Evolutionary conservation across 495 filamentous ascomycete species (phyloP), one percentile per base, ranked within the genome.

Genomic region (Chaetomium fimeti): DNA sequence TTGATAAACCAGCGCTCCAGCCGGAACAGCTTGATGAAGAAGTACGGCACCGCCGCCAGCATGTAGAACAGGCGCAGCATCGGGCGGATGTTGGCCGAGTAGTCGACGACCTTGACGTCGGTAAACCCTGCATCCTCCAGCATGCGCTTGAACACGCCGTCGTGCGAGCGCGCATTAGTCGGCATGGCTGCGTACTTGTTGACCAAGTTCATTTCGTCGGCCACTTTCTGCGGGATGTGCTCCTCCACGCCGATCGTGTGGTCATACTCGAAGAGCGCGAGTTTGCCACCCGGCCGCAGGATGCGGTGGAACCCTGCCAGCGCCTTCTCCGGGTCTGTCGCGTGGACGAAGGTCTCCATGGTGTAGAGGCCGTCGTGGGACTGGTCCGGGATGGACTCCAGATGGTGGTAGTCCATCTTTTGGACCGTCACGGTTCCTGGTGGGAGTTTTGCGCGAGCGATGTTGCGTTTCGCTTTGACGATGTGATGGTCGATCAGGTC

Each of bases 281-380:
- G 38, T 0, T 68, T 66, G 4, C 82, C 82, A 7, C 82, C 83
- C 2, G 83, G 84, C 57, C 74, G 71, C 7, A 86, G 67, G 0
- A 85, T 56, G 29, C 80, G 79, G 68, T 75, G 76, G 68, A 85
- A 86, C 45, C 79, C 75, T 12, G 65, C 57, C 28, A 85, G 64
- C 1, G 78, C 83, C 13, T 73, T 42, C n/a, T 22, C 66, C 8
- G 79, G 79, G 24, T 85, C 78, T 1, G 77, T 83, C 8, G 84
- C 82, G 65, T 87, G 83, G 6, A 85, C 82, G 28, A 86, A 77
- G 0, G 83, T 86, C 66, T 87, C 84, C 76, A 85, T 84, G 2
- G 83, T 85, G 66, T 86, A 87, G 56, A 81, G 67, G 20, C 84
- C 84, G 63, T 86, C 81, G 59, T 82, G 78, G 0, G 77, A 79